A percentile compares a stretch with the other conserved stretches of the same genome.
Conservation (phyloP, 495 filamentous ascomycete genomes). For the Hamigera avellanea region DNA sequence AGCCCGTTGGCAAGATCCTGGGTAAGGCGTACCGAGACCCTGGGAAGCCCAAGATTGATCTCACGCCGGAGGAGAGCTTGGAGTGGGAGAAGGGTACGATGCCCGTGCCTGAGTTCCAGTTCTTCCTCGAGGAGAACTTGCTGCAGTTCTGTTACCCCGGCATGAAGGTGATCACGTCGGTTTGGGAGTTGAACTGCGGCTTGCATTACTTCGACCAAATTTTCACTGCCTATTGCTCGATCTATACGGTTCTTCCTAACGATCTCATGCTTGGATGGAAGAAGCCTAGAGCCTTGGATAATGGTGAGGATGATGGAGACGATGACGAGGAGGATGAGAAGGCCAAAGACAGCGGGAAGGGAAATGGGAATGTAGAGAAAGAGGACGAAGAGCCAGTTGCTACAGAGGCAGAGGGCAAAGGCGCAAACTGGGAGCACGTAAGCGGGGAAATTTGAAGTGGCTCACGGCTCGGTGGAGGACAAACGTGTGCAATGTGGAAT, state of each 20-base stretch:
- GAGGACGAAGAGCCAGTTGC: slow-evolving; percentile 6
- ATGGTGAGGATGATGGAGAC: slow-evolving; percentile 5
- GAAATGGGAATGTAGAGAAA: slow-evolving; percentile 6
- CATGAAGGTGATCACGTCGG: slow-evolving; percentile 59
- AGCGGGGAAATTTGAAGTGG: too few species aligned
- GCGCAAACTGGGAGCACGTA: too few species aligned
- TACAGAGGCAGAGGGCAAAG: not conserved
- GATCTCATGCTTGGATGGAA: slow-evolving; percentile 60
- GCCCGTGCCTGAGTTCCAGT: slow-evolving; percentile 36
- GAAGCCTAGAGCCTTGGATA: slow-evolving; percentile 28
- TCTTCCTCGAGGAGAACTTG: slow-evolving; percentile 56
- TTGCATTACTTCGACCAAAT: slow-evolving; percentile 49
- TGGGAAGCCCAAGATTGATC: slow-evolving; percentile 24
- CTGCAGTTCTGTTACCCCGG: slow-evolving; percentile 54
- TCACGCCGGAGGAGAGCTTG: slow-evolving; percentile 27
- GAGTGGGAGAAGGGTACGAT: slow-evolving; percentile 13
- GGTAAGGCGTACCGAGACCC: slow-evolving; percentile 33
- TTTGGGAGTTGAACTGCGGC: slow-evolving; percentile 53
- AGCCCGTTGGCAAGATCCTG: slow-evolving; percentile 31
- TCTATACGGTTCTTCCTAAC: slow-evolving; percentile 56
- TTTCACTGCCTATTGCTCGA: slow-evolving; percentile 39
- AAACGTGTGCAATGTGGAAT: too few species aligned
- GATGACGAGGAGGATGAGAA: slow-evolving; percentile 4
- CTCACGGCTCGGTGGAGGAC: too few species aligned
- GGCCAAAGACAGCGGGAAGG: slow-evolving; percentile 3